A percentile compares a stretch with the other conserved stretches of the same genome.
Evolutionary conservation across 768 basidiomycete species (phyloP).

Genomic region (Holtermanniella nyarrowii): DNA sequence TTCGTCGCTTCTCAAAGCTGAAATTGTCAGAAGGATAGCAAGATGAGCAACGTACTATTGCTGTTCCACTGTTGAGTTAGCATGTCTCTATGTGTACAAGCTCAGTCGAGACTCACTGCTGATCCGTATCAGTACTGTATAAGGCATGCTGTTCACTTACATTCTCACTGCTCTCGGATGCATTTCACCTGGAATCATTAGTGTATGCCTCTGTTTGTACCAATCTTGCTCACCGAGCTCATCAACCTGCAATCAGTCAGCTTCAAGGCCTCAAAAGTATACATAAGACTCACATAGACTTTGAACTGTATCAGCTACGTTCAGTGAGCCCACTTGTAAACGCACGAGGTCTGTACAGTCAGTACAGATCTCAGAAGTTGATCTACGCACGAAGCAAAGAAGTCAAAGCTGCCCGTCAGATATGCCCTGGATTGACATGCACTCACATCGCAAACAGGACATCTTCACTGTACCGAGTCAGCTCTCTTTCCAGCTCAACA

Average conservation of each 20-base stretch:
- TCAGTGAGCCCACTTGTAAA: neutral
- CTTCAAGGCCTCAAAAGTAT: too few species aligned
- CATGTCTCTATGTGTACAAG: neutral
- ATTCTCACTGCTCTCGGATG: constrained; percentile 34
- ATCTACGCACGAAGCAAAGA: constrained; percentile 32
- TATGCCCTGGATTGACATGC: neutral
- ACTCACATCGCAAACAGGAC: constrained; percentile 38
- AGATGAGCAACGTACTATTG: constrained; percentile 41
- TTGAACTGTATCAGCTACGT: neutral
- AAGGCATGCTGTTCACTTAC: constrained; percentile 12
- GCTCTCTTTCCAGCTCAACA: neutral
- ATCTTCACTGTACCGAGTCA: constrained; percentile 23
- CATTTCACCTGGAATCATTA: constrained; percentile 38
- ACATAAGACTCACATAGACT: too few species aligned
- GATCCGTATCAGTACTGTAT: neutral
- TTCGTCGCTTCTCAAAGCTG: constrained; percentile 37
- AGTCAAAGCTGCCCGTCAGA: constrained; percentile 28
- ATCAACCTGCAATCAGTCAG: constrained; percentile 26
- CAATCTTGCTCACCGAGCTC: too few species aligned
- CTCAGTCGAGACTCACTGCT: neutral
- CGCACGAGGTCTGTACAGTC: neutral
- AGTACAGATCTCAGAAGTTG: neutral
- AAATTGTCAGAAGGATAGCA: neutral
- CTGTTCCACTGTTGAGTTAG: constrained; percentile 30
- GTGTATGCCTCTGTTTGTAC: too few species aligned